A percentile compares a stretch with the other conserved stretches of the same genome.
These are phyloP conservation scores for Fusarium subglutinans DNA, from an alignment of 2,329 filamentous ascomycete genomes.

Conservation along the genomic window DNA sequence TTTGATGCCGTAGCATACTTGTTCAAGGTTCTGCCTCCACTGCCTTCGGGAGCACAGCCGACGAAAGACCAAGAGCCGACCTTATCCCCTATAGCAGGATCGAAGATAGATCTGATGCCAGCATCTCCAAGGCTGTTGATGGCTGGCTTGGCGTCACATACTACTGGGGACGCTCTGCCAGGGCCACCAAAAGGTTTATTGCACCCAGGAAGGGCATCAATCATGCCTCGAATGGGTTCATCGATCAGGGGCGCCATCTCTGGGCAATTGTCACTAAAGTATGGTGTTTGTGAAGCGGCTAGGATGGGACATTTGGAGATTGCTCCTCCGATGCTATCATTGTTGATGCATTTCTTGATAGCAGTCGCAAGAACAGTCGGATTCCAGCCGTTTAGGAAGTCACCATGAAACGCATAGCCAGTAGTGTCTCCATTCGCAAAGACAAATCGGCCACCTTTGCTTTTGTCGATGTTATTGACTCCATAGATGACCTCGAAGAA, in stretches of 20 bases:
- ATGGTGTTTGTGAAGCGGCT: constrained; percentile 34
- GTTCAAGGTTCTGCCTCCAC: constrained; percentile 20
- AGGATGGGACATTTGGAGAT: constrained; percentile 27
- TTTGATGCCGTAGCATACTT: constrained; percentile 24
- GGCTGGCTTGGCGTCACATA: constrained; percentile 16
- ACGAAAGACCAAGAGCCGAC: constrained; percentile 29
- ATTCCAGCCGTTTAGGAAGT: constrained; percentile 37
- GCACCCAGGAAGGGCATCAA: constrained; percentile 31
- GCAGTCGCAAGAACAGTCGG: constrained; percentile 22
- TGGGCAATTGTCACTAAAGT: constrained; percentile 32
- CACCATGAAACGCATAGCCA: constrained; percentile 37
- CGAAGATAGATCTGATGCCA: constrained; percentile 10
- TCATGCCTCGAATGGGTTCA: constrained; percentile 30
- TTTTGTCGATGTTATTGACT: constrained; percentile 37
- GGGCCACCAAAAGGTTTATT: constrained; percentile 30
- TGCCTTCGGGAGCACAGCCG: constrained; percentile 32
- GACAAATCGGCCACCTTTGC: constrained; percentile 34
- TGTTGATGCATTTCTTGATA: constrained; percentile 35
- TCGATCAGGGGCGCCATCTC: constrained; percentile 31
- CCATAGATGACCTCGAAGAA: constrained; percentile 39
- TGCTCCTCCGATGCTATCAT: constrained; percentile 23
- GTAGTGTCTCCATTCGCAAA: constrained; percentile 40
- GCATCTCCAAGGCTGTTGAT: constrained; percentile 21
- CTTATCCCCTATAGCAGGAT: constrained; percentile 31
- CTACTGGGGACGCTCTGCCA: background rate